Base-by-base conservation (phyloP, 768 basidiomycete species). In the Russula abietina region DNA sequence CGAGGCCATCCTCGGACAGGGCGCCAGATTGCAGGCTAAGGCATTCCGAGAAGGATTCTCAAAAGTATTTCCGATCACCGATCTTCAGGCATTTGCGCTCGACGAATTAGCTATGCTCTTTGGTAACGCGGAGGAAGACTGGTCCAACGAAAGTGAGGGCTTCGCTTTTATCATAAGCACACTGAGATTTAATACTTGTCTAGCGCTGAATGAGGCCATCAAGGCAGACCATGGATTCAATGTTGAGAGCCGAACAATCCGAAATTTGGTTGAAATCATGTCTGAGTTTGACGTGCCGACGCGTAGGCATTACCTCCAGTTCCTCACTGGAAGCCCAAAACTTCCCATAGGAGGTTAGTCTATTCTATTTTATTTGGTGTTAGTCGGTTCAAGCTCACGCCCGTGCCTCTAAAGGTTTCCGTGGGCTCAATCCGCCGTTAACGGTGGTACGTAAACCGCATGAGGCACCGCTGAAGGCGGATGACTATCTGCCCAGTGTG, bases 141-240 rank as follows among this genome's bases (percentile, higher is more conserved):
- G 97, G 97, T 86, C 83, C 64, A 71, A 80, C 12, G 94, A 97
- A 73, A 93, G 95, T 98, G 73, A 67, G 92, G 26, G 33, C 24
- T 63, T 55, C 2, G 11, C 28, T 46, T 49, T n/a, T 26, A 51
- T 28, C 5, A 48, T 53, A 22, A 67, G 17, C 55, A 46, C 39
- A 30, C 55, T 26, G n/a, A 24, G 17, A 12, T 16, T 9, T 63
- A 67, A 75, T 38, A 41, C 22, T 12, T 62, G 8, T 62, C 3
- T 67, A 97, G 96, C 93, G 24, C 80, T 98, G 38, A 84, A 82
- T 41, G 94, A 96, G 72, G 86, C 89, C 3, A 73, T 98, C 73
- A 98, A 98, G 74, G 97, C 97, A 12, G 97, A 99, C 70, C 97
- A 99, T 71, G 97, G 97, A 9, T 99, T 95, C 80, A 94, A 96